Base-by-base conservation (phyloP, 2,329 filamentous ascomycete genomes). In the Penicillium occitanis region DNA sequence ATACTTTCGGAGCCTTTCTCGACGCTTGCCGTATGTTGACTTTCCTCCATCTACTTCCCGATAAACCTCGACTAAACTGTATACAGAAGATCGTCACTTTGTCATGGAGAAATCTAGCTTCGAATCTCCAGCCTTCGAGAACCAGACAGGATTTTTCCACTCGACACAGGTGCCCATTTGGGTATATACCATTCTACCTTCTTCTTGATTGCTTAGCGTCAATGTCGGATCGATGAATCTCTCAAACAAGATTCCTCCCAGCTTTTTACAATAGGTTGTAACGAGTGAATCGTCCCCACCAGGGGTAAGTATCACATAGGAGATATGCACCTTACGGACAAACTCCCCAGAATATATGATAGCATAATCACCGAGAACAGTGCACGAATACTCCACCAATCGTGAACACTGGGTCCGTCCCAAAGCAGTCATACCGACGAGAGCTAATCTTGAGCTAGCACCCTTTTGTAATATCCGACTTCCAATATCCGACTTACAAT, bases 1-100 rank as follows among this genome's bases (percentile, higher is more conserved):
- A 87, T 62, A 90, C 87, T 0, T 88, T 89, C 74, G 80, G 84
- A 70, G 78, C 81, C 30, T 89, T 90, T 71, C 73, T 83, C 69
- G 77, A 82, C 65, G 83, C 83, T 65, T 89, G 87, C 75, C 77
- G 87, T 89, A 77, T 73, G 86, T 73, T 30, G 33, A 30, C 3
- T n/a, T 44, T 48, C 57, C 17, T 30, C n/a, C 14, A 30, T 53
- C 63, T 13, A 30, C 5, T 44, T 35, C 22, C 22, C 8, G 22
- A 17, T 37, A 22, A 11, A 8, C 6, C 11, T 11, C 10, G 35
- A 14, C 28, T 30, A 30, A 53, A 35, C 13, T 30, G 17, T 37
- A 33, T 13, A 55, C 51, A 80, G 80, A 76, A 61, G 66, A 68
- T 7, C 72, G 72, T 42, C 64, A 69, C 3, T 80, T 83, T 69